Evolutionary conservation across 106 monocot species (phyloP).

Genomic region (Dactylorhiza incarnata): DNA sequence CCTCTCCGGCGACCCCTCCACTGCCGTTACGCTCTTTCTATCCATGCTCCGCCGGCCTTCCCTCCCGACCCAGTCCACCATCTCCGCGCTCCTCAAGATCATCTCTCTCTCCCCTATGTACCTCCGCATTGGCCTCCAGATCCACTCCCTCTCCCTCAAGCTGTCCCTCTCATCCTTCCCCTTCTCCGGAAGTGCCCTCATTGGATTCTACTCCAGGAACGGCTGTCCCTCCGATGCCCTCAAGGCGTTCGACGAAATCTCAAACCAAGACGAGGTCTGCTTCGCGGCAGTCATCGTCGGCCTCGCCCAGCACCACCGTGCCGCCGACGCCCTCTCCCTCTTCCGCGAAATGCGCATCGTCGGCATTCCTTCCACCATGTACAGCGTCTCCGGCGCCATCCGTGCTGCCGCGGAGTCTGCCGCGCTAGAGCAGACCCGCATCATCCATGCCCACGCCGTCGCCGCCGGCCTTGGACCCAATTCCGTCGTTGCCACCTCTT

Average conservation of each 20-base stretch:
- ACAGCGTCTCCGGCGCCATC: conserved; percentile 39
- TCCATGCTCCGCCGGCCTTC: conserved; percentile 22
- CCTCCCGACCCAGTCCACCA: conserved; percentile 32
- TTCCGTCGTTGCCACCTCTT: conserved; percentile 33
- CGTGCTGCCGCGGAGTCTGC: conserved; percentile 35
- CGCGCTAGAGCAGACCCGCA: conserved; percentile 36
- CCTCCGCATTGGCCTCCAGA: conserved; percentile 15
- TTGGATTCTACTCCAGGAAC: conserved; percentile 27
- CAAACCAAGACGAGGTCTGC: conserved; percentile 42
- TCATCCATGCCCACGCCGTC: conserved; percentile 42
- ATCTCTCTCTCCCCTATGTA: conserved; percentile 6
- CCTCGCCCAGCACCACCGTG: conserved; percentile 33
- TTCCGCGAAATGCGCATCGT: conserved; percentile 27
- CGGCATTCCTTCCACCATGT: conserved; percentile 30
- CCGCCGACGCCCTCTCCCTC: conserved; percentile 16
- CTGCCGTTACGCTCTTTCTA: conserved; percentile 19
- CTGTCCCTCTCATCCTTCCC: conserved; percentile 30
- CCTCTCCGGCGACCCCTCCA: conserved; percentile 9
- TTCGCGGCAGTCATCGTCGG: conserved; percentile 40
- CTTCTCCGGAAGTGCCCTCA: conserved; percentile 36
- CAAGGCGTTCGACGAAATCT: conserved; percentile 56
- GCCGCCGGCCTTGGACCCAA: conserved; percentile 25
- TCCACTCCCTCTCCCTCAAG: conserved; percentile 44
- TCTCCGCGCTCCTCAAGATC: conserved; percentile 41
- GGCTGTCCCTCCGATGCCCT: conserved; percentile 17